A percentile compares a stretch with the other conserved stretches of the same genome.
phyloP scores from a whole-genome alignment of 2,329 filamentous ascomycete genomes.

The Pseudopyrenochaeta lycopersici region DNA sequence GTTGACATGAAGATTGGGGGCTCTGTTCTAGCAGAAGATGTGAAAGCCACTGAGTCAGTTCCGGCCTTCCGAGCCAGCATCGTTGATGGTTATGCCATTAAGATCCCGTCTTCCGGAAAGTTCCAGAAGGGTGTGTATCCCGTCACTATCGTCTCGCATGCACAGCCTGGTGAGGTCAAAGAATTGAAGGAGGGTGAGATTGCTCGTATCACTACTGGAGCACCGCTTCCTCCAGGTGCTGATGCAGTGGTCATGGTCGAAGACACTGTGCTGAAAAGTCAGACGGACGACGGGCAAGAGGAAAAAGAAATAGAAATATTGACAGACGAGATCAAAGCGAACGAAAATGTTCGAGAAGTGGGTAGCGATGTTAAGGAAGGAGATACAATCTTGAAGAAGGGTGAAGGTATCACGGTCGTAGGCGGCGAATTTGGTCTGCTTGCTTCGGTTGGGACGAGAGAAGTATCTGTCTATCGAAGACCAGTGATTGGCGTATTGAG shows the following conservation, averaged over 20 bases:
- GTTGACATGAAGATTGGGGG: slow-evolving; percentile 76
- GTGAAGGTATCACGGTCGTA: slow-evolving; percentile 83
- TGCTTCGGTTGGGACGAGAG: slow-evolving; percentile 79
- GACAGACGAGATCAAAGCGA: slow-evolving; percentile 75
- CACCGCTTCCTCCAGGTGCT: slow-evolving; percentile 85
- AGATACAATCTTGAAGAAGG: slow-evolving; percentile 74
- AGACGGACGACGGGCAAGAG: slow-evolving; percentile 81
- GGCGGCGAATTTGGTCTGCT: slow-evolving; percentile 93
- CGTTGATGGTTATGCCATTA: slow-evolving; percentile 87
- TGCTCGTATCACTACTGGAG: slow-evolving; percentile 92
- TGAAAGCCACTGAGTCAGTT: slow-evolving; percentile 81
- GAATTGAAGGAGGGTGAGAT: slow-evolving; percentile 77
- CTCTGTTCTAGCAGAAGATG: slow-evolving; percentile 81
- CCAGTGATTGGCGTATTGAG: slow-evolving; percentile 88
- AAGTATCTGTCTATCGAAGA: slow-evolving; percentile 76
- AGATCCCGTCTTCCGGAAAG: slow-evolving; percentile 51
- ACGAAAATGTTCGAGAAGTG: slow-evolving; percentile 90
- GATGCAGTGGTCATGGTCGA: slow-evolving; percentile 97
- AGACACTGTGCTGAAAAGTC: slow-evolving; percentile 80
- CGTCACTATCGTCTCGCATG: slow-evolving; percentile 86
- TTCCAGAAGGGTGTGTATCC: slow-evolving; percentile 80
- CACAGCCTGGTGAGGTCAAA: slow-evolving; percentile 73
- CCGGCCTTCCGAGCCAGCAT: slow-evolving; percentile 96
- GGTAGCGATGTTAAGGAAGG: slow-evolving; percentile 84
- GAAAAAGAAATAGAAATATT: slow-evolving; percentile 90